Conservation (phyloP, 805 yeast genomes). For the Candida broadrunensis region DNA sequence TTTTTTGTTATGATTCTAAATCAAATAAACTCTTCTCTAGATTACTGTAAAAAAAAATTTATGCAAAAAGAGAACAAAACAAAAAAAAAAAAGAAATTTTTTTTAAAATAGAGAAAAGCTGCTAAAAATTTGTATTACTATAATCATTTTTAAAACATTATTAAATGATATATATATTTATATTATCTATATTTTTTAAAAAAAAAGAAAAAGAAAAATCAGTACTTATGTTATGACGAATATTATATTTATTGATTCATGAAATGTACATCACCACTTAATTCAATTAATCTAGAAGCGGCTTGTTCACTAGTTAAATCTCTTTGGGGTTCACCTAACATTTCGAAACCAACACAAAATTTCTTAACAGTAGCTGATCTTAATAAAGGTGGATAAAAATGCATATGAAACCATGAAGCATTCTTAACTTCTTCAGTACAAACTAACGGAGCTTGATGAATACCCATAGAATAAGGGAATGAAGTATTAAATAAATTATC, state of each 20-base stretch:
- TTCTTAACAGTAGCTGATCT: constrained; percentile 74
- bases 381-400: constrained; percentile 75
- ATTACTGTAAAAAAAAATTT: neutral
- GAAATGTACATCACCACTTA: constrained; percentile 39
- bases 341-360: constrained; percentile 72
- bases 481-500: constrained; percentile 68
- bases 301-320: constrained; percentile 68
- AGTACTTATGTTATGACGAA: too few species aligned
- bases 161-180: too few species aligned
- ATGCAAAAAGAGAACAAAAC: too few species aligned
- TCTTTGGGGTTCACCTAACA: constrained; percentile 67
- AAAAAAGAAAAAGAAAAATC: too few species aligned
- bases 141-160: too few species aligned
- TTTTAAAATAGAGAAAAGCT: too few species aligned
- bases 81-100: too few species aligned
- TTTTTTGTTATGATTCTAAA: neutral
- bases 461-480: constrained; percentile 80
- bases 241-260: constrained; percentile 10
- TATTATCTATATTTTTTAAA: too few species aligned
- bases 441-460: constrained; percentile 69
- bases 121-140: too few species aligned
- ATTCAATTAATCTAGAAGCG: constrained; percentile 49
- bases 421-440: constrained; percentile 41
- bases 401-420: constrained; percentile 60
- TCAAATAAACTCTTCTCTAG: neutral